Evolutionary conservation across 2,329 filamentous ascomycete genomes (phyloP).

Genomic region (Claviceps africana): DNA sequence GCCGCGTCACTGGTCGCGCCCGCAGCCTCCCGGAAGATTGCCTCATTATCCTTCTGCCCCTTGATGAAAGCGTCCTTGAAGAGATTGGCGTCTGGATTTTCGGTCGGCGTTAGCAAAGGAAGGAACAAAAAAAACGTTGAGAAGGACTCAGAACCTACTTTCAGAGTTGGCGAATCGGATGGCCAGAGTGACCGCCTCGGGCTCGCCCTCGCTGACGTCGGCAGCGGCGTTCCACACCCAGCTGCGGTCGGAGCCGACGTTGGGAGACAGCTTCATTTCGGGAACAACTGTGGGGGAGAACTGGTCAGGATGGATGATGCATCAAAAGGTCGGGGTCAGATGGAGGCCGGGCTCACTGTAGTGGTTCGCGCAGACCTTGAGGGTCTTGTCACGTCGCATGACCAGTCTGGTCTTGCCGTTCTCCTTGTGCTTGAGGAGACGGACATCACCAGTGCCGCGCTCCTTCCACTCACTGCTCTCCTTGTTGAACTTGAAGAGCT

Average conservation of each 20-base stretch:
- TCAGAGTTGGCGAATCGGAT: constrained; percentile 97
- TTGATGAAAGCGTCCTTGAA: constrained; percentile 98
- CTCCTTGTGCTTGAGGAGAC: constrained; percentile 96
- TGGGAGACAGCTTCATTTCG: constrained; percentile 97
- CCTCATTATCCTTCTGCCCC: constrained; percentile 92
- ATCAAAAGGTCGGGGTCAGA: not conserved
- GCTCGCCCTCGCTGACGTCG: constrained; percentile 95
- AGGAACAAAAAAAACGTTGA: not conserved
- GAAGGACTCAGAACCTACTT: constrained; percentile 49
- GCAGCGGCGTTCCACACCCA: constrained; percentile 99
- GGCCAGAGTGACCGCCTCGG: constrained; percentile 87
- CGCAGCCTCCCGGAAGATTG: constrained; percentile 51
- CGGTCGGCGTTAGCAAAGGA: not conserved
- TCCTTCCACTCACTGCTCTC: constrained; percentile 97
- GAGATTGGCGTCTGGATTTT: constrained; percentile 64
- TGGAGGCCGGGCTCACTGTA: constrained; percentile 55
- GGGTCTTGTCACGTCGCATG: constrained; percentile 98
- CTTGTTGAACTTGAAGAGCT: constrained; percentile 96
- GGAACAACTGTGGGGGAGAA: constrained; percentile 59
- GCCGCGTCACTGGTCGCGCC: not conserved
- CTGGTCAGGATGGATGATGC: constrained; percentile 2
- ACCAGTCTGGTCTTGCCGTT: constrained; percentile 95
- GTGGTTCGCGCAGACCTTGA: constrained; percentile 99
- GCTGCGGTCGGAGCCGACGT: constrained; percentile 93
- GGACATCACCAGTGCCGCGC: constrained; percentile 90